A percentile compares a stretch with the other conserved stretches of the same genome.
Evolutionary conservation across 2,329 filamentous ascomycete species (phyloP).

Genomic region (Rugonectria rugulosa): DNA sequence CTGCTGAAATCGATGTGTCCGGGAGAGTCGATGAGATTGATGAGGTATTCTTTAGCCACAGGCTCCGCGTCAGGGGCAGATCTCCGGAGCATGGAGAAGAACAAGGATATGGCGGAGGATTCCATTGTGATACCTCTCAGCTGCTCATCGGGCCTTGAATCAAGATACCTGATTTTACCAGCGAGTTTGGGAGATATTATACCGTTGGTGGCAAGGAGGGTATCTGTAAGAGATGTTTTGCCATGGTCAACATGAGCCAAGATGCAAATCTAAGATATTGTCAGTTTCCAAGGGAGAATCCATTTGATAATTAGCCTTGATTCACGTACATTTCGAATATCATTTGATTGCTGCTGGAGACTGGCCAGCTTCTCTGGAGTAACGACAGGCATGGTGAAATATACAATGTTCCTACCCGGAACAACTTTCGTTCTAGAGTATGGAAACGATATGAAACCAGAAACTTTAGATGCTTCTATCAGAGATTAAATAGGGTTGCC

Average conservation of each 20-base stretch:
- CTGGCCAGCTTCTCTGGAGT: conserved; percentile 87
- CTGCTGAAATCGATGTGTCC: conserved; percentile 99
- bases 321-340: conserved; percentile 85
- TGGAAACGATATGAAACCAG: background rate
- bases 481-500: background rate
- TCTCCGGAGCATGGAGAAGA: conserved; percentile 89
- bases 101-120: conserved; percentile 95
- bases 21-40: conserved; percentile 97
- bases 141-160: conserved; percentile 96
- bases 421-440: conserved; percentile 3
- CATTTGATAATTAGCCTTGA: background rate
- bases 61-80: conserved; percentile 72
- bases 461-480: background rate
- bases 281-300: conserved; percentile 4
- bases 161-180: conserved; percentile 96
- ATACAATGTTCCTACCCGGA: conserved; percentile 13
- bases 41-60: conserved; percentile 85
- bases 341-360: conserved; percentile 86
- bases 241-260: conserved; percentile 97
- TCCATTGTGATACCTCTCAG: conserved; percentile 99
- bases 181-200: conserved; percentile 98
- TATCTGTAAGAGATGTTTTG: conserved; percentile 96
- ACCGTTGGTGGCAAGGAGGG: conserved; percentile 96
- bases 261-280: conserved; percentile 78
- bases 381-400: conserved; percentile 83